Evolutionary conservation across 164 flowering plant species (phyloP).

Genomic region (Amborella trichopoda): DNA sequence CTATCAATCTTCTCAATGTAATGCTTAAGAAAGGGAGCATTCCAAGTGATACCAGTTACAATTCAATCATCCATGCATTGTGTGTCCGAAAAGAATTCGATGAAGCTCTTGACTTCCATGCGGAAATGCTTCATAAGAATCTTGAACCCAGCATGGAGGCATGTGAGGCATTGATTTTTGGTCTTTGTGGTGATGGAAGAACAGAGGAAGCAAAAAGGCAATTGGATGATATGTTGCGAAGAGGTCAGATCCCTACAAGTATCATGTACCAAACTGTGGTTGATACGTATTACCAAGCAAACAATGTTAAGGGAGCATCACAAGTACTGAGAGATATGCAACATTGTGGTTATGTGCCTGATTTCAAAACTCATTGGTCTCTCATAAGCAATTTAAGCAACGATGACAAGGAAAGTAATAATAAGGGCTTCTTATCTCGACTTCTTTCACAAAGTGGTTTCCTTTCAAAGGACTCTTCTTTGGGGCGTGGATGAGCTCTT

Average conservation of each 20-base stretch:
- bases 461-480: slow-evolving; percentile 12
- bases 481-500: too few species aligned
- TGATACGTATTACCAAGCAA: slow-evolving; percentile 32
- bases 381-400: slow-evolving; percentile 51
- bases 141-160: slow-evolving; percentile 43
- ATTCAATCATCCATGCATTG: slow-evolving; percentile 37
- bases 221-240: slow-evolving; percentile 28
- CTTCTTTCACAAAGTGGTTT: slow-evolving; percentile 68
- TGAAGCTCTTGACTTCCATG: slow-evolving; percentile 48
- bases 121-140: slow-evolving; percentile 61
- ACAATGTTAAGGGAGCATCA: slow-evolving; percentile 46
- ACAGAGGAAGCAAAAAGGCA: slow-evolving; percentile 46
- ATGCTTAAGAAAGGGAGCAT: slow-evolving; percentile 48
- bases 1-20: slow-evolving; percentile 49
- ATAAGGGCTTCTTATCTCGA: slow-evolving; percentile 51
- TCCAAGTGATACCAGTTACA: slow-evolving; percentile 46
- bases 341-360: slow-evolving; percentile 50
- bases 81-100: slow-evolving; percentile 27
- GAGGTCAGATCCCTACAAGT: slow-evolving; percentile 46
- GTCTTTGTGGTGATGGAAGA: slow-evolving; percentile 28
- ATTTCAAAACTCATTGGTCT: slow-evolving; percentile 86
- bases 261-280: slow-evolving; percentile 40
- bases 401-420: slow-evolving; percentile 17
- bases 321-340: slow-evolving; percentile 62
- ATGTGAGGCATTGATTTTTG: slow-evolving; percentile 33